A percentile compares a stretch with the other conserved stretches of the same genome.
Evolutionary conservation across 345 rosid species (phyloP).

Genomic region (Moricandia arvensis): DNA sequence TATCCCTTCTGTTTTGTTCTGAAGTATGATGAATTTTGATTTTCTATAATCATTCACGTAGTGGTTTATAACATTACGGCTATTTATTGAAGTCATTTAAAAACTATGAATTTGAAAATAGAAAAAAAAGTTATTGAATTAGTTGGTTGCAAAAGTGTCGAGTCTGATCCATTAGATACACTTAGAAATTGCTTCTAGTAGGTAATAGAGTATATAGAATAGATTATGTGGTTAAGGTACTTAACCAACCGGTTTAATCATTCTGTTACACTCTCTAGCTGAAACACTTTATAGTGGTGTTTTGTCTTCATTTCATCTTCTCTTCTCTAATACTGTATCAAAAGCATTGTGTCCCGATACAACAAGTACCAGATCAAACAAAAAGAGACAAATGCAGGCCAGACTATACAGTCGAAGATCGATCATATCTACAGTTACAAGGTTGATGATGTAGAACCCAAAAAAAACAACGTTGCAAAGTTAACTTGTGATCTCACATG

Average conservation of each 20-base stretch:
- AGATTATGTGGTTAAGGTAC: no score
- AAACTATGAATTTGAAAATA: background rate
- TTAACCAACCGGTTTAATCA: no score
- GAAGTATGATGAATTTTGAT: background rate
- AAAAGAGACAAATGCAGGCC: background rate
- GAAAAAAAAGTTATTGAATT: background rate
- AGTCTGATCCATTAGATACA: no score
- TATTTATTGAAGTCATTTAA: background rate
- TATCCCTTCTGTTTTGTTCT: slow-evolving; percentile 25
- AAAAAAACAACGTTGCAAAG: no score
- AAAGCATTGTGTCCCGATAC: no score
- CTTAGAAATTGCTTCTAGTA: no score
- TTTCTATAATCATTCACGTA: background rate
- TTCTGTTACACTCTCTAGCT: no score
- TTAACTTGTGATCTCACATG: background rate
- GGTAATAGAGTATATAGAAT: no score
- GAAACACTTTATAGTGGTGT: no score
- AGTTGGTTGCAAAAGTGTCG: background rate
- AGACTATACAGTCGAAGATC: background rate
- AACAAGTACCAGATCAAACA: background rate
- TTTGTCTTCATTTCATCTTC: no score
- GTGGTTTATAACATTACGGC: background rate
- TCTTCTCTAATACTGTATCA: no score
- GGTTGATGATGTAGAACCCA: background rate
- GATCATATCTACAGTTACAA: background rate